phyloP scores from a whole-genome alignment of 208 protist species.

The Leishmania major region DNA sequence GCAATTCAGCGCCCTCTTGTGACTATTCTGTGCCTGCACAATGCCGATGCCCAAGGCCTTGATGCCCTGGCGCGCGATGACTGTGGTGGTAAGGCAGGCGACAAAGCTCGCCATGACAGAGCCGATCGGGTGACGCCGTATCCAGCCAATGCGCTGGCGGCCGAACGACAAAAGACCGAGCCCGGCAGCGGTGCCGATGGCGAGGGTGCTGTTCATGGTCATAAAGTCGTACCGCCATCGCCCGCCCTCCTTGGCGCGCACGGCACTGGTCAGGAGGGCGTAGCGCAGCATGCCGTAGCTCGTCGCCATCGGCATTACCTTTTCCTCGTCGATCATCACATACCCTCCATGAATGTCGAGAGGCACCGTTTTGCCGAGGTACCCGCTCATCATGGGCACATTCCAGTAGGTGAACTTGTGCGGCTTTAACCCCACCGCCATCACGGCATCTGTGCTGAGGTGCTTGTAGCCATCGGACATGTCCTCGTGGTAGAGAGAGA shows the following conservation, averaged over 20 bases:
- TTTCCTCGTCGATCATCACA: conserved; percentile 76
- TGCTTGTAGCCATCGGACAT: conserved; percentile 49
- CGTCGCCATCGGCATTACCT: conserved; percentile 45
- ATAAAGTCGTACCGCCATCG: conserved; percentile 84
- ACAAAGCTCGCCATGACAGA: conserved; percentile 40
- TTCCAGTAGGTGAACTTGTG: conserved; percentile 66
- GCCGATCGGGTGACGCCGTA: conserved; percentile 71
- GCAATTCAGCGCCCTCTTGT: conserved; percentile 59
- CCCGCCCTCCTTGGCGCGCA: conserved; percentile 68
- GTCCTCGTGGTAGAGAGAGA: conserved; percentile 80
- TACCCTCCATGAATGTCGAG: conserved; percentile 79
- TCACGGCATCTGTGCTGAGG: conserved; percentile 51
- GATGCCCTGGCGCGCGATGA: conserved; percentile 48
- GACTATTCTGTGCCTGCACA: conserved; percentile 67
- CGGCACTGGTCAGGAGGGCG: conserved; percentile 59
- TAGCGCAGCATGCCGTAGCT: conserved; percentile 82
- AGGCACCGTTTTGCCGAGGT: conserved; percentile 67
- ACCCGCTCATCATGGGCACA: conserved; percentile 72
- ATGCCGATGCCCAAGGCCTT: conserved; percentile 67
- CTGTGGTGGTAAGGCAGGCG: conserved; percentile 42
- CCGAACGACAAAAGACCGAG: conserved; percentile 47
- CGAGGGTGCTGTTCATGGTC: conserved; percentile 81
- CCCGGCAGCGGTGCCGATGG: conserved; percentile 44
- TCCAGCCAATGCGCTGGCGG: conserved; percentile 52
- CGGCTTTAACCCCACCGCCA: conserved; percentile 42